Base-by-base conservation (phyloP, 1,284 basidiomycete species). In the Ustilago esculenta region DNA sequence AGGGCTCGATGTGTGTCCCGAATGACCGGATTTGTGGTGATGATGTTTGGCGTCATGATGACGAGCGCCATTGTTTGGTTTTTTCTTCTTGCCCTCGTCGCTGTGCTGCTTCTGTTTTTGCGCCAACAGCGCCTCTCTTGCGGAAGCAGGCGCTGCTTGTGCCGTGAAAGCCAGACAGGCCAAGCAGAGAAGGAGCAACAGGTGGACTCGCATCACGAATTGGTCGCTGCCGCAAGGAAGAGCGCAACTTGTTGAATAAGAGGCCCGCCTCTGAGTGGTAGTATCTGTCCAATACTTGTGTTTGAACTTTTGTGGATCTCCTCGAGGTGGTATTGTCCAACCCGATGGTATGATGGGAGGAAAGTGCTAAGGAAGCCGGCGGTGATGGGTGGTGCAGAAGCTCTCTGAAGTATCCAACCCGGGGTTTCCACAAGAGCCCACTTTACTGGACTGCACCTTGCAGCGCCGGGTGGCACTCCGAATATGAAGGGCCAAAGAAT, bases 121-220 rank as follows among this genome's bases (percentile, higher is more conserved):
- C 2, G 33, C 37, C 7, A 29, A 33, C 14, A 49, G 41, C 10
- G 49, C 53, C 14, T 49, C 35, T 23, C 24, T 17, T 6, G 30
- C 33, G 3, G 65, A 39, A 15, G 42, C 50, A 1, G 65, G 66
- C 1, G 59, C 59, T 11, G 66, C 59, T 27, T 69, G 66, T 7
- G 59, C 66, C 34, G 59, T 55, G 8, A 63, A 46, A 9, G 47
- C 51, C 18, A 69, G 47, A 24, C 66, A 69, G 15, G 47, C 45
- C 50, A 69, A 33, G 48, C 59, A 51, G 12, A 69, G 25, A 12
- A 64, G 18, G 21, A 64, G 35, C 32, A 58, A 29, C 9, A 50
- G 42, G 25, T 41, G 40, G 4, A 53, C 4, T 24, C 53, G 45
- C 65, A 68, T 68, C 49, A 37, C 37, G 49, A 51, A 46, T 21